These are phyloP conservation scores for Rhodamnia rubescens DNA, from an alignment of 345 rosid genomes.

Conservation along the genomic window DNA sequence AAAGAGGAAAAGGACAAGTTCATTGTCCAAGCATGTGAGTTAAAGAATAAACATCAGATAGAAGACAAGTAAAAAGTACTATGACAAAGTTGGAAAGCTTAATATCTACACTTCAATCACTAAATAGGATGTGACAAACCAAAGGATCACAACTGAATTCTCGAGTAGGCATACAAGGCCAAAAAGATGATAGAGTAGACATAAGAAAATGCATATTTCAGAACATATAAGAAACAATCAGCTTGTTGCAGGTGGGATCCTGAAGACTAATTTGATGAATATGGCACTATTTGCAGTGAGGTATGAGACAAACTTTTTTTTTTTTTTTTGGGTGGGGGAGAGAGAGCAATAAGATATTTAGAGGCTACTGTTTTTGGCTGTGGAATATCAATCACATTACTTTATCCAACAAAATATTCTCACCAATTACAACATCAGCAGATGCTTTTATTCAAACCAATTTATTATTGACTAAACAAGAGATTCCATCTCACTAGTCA, in stretches of 20 bases:
- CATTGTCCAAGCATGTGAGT: background rate
- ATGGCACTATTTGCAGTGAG: background rate
- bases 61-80: background rate
- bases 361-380: background rate
- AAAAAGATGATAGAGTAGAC: no score
- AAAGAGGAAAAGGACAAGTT: background rate
- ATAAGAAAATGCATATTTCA: background rate
- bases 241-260: background rate
- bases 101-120: background rate
- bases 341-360: background rate
- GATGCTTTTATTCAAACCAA: background rate
- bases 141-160: background rate
- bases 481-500: background rate
- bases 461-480: background rate
- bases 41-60: background rate
- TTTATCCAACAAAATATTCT: background rate
- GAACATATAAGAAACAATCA: background rate
- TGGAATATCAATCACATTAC: background rate
- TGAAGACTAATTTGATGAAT: background rate
- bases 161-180: background rate
- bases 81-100: background rate
- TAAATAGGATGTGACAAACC: background rate
- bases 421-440: background rate
- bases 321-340: background rate
- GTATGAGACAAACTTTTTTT: background rate